Conservation (phyloP, 2,329 filamentous ascomycete genomes). For the Diaporthe vaccinii region DNA sequence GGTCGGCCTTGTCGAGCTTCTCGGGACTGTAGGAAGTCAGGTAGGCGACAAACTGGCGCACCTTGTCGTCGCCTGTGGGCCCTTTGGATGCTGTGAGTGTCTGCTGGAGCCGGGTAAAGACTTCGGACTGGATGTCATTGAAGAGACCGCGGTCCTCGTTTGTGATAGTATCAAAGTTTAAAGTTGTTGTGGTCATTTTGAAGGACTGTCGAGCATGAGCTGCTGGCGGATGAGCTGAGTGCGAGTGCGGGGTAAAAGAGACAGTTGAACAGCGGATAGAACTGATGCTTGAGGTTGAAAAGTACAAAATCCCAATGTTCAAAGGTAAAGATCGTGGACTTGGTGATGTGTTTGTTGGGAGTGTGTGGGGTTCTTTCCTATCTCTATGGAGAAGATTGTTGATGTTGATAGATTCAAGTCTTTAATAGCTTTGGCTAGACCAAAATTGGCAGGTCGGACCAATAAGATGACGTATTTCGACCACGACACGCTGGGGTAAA, state of each 20-base stretch:
- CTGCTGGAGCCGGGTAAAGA: background rate
- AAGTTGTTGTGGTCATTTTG: background rate
- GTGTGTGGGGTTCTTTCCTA: background rate
- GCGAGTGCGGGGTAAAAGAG: background rate
- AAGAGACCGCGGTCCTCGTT: slow-evolving; percentile 4
- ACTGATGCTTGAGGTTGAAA: too few species aligned
- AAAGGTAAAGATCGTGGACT: background rate
- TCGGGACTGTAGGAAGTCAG: slow-evolving; percentile 19
- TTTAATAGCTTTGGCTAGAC: background rate
- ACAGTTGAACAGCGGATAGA: background rate
- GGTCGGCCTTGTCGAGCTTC: background rate
- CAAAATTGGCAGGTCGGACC: background rate
- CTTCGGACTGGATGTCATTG: background rate
- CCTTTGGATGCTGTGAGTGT: background rate
- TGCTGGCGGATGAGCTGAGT: background rate
- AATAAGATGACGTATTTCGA: background rate
- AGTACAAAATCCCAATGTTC: background rate
- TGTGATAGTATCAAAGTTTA: background rate
- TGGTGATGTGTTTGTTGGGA: background rate
- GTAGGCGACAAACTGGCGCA: slow-evolving; percentile 2
- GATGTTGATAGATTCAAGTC: background rate
- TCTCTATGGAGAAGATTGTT: background rate
- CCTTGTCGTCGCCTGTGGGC: background rate
- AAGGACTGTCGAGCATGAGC: background rate
- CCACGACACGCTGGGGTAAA: background rate